Percentiles rank a stretch among this genome's conserved stretches.
phyloP scores from a whole-genome alignment of 805 yeast species.

The Wickerhamomyces chambardii region DNA sequence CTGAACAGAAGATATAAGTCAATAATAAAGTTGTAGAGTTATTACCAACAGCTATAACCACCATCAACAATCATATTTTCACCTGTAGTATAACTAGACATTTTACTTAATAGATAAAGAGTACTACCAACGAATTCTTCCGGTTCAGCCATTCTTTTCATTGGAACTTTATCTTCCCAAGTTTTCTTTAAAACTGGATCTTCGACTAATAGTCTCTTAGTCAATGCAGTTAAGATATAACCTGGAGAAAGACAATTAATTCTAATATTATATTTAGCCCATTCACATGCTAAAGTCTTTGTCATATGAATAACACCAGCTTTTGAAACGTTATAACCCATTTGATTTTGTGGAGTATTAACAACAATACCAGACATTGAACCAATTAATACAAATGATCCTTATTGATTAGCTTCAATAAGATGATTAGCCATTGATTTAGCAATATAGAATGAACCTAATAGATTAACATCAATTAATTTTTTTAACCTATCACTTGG shows the following conservation, averaged over 20 bases:
- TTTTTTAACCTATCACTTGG: constrained; percentile 64
- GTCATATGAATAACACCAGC: constrained; percentile 82
- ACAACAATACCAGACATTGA: constrained; percentile 75
- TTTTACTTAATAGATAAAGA: constrained; percentile 63
- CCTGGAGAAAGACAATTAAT: constrained; percentile 78
- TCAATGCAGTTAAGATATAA: constrained; percentile 71
- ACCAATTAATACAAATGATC: constrained; percentile 63
- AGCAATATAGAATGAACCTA: constrained; percentile 71
- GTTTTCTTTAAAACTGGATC: constrained; percentile 51
- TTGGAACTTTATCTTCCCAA: constrained; percentile 68
- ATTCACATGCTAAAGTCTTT: constrained; percentile 68
- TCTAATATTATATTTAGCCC: constrained; percentile 71
- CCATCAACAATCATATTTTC: constrained; percentile 80
- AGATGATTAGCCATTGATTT: constrained; percentile 65
- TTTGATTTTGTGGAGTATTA: constrained; percentile 73
- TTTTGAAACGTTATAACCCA: constrained; percentile 77
- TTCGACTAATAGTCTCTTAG: constrained; percentile 58
- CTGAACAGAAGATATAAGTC: too few relatives aligned
- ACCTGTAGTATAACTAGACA: constrained; percentile 77
- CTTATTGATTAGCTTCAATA: constrained; percentile 42
- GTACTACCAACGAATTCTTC: constrained; percentile 74
- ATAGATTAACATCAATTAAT: constrained; percentile 59
- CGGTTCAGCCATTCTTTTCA: constrained; percentile 81
- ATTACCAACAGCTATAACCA: constrained; percentile 76
- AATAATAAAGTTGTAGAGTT: too few relatives aligned